Conservation (phyloP, 176 grass and related monocot species). For the Bolboschoenus planiculmis region DNA sequence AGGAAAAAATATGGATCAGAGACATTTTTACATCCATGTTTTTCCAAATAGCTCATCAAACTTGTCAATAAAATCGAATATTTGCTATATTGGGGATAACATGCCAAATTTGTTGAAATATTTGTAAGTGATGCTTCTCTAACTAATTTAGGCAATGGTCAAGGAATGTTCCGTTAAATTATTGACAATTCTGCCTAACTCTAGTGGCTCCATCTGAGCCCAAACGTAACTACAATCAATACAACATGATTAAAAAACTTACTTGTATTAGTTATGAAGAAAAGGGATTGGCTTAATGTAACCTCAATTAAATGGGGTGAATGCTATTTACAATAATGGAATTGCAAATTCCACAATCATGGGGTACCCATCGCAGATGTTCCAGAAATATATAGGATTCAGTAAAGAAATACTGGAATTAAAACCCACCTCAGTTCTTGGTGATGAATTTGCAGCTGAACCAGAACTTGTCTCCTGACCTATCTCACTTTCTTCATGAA, state of each 20-base stretch:
- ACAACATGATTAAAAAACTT: not conserved
- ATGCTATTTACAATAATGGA: not conserved
- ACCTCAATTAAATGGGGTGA: not conserved
- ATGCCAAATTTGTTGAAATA: not conserved
- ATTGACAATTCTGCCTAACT: not conserved
- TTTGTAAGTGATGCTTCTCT: not conserved
- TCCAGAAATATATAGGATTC: not conserved
- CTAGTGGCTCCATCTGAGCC: not conserved
- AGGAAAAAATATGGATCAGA: not conserved
- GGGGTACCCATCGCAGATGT: not conserved
- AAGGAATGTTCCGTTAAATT: not conserved
- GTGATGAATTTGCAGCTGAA: slow-evolving; percentile 35
- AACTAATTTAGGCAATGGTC: not conserved
- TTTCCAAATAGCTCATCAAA: not conserved
- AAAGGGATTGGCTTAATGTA: not conserved
- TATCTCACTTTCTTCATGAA: slow-evolving; percentile 18
- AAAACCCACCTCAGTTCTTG: slow-evolving; percentile 47
- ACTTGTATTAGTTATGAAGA: not conserved
- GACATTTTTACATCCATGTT: not conserved
- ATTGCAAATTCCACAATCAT: not conserved
- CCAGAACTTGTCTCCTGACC: slow-evolving; percentile 38
- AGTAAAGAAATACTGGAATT: slow-evolving; percentile 21
- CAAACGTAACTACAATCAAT: not conserved
- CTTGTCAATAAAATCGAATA: not conserved
- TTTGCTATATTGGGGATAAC: not conserved